phyloP scores from a whole-genome alignment of 768 basidiomycete genomes.

The Leccinum pellstonianum region DNA sequence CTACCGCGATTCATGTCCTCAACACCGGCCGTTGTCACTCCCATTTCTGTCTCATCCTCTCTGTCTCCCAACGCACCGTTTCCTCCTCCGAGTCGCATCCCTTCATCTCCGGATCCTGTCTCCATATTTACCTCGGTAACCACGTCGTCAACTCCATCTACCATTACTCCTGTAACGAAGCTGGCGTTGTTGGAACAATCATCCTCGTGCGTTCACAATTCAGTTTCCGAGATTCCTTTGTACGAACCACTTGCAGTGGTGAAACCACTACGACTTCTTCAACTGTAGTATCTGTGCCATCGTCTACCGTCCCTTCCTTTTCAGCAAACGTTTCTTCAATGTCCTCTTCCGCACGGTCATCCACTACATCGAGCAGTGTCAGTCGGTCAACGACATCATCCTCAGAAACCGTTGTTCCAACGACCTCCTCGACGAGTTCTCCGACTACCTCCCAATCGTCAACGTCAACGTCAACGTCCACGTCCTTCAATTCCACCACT shows the following conservation, averaged over 20 bases:
- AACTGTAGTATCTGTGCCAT: conserved; percentile 9
- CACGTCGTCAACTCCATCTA: conserved; percentile 14
- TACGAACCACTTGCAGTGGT: conserved; percentile 20
- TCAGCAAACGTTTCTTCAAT: conserved; percentile 8
- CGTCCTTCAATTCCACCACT: conserved; percentile 8
- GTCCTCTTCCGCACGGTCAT: conserved; percentile 14
- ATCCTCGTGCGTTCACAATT: conserved; percentile 25
- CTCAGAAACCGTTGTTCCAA: neutral
- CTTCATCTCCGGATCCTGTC: conserved; percentile 16
- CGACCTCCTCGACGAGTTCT: conserved; percentile 13
- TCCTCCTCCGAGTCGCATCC: conserved; percentile 2
- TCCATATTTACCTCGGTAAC: conserved; percentile 27
- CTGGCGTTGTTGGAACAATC: conserved; percentile 12
- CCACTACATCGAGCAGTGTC: conserved; percentile 16
- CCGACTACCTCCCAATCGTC: conserved; percentile 13
- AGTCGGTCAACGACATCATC: conserved; percentile 22
- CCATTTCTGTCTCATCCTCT: conserved; percentile 6
- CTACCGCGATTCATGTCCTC: conserved; percentile 22
- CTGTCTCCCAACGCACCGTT: conserved; percentile 13
- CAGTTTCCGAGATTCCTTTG: conserved; percentile 3
- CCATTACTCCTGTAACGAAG: conserved; percentile 12
- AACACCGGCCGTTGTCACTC: conserved; percentile 14
- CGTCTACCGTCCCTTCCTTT: conserved; percentile 7
- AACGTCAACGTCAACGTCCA: conserved; percentile 1
- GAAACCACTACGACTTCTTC: conserved; percentile 14